A percentile compares a stretch with the other conserved stretches of the same genome.
Evolutionary conservation across 345 rosid species (phyloP).

Genomic region (Melaleuca quinquenervia): DNA sequence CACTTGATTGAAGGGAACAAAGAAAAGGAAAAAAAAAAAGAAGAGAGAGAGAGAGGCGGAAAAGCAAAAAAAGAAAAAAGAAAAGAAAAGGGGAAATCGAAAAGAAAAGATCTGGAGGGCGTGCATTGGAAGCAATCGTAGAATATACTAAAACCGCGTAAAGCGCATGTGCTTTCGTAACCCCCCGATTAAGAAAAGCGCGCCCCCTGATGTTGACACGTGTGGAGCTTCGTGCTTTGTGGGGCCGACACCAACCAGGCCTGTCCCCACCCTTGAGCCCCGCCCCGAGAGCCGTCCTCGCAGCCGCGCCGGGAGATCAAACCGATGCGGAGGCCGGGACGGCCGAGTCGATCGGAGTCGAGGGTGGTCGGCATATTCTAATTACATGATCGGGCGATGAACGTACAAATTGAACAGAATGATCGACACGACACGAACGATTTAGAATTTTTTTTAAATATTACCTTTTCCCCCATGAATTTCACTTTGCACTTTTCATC

Average conservation of each 20-base stretch:
- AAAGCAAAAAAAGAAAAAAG: not conserved
- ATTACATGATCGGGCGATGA: not conserved
- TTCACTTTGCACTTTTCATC: not conserved
- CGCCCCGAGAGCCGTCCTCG: not conserved
- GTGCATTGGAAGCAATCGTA: slow-evolving; percentile 29
- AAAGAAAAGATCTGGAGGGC: not conserved
- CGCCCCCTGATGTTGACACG: slow-evolving; percentile 18
- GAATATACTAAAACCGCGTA: slow-evolving; percentile 25
- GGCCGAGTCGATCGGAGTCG: no score
- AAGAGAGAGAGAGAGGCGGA: not conserved
- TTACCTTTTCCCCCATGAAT: no score
- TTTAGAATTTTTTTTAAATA: no score
- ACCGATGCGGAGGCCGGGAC: not conserved
- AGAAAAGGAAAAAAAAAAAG: not conserved
- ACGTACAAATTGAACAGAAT: no score
- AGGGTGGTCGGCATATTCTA: not conserved
- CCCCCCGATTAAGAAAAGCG: not conserved
- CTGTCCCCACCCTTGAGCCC: not conserved
- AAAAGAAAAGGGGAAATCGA: not conserved
- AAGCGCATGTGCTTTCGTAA: slow-evolving; percentile 24
- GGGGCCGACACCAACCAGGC: not conserved
- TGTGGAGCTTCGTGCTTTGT: not conserved
- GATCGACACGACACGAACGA: no score
- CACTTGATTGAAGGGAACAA: not conserved
- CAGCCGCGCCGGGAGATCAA: not conserved